Conservation (phyloP, 108 stramenopile species). For the Heterococcus sp. region DNA sequence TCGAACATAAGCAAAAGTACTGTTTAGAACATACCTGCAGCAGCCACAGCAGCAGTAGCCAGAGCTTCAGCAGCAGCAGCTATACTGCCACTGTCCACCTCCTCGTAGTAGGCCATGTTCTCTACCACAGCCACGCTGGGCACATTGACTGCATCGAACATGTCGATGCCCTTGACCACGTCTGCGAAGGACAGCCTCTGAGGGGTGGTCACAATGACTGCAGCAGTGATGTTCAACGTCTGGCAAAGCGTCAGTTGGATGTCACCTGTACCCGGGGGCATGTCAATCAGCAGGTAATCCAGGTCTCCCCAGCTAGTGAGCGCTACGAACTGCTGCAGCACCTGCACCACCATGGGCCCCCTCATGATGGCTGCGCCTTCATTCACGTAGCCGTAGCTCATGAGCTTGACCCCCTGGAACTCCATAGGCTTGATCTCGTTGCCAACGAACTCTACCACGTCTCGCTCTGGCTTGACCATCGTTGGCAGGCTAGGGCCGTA, state of each 20-base stretch:
- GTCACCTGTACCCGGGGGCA: conserved; percentile 98
- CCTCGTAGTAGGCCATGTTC: conserved; percentile 79
- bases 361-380: conserved; percentile 60
- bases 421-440: too few relatives aligned
- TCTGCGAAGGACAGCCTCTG: conserved; percentile 88
- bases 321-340: conserved; percentile 85
- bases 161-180: conserved; percentile 90
- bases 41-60: not conserved
- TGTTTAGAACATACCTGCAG: not conserved
- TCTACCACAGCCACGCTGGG: conserved; percentile 91
- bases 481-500: too few relatives aligned
- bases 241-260: conserved; percentile 88
- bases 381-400: conserved; percentile 61
- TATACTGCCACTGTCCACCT: conserved; percentile 43
- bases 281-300: conserved; percentile 91
- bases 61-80: not conserved
- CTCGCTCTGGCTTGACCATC: too few relatives aligned
- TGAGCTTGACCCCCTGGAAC: conserved; percentile 54
- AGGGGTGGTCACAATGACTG: conserved; percentile 97
- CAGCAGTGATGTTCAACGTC: conserved; percentile 81
- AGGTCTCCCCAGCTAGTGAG: conserved; percentile 98
- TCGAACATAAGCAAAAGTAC: not conserved
- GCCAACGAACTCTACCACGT: too few relatives aligned
- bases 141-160: conserved; percentile 90
- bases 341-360: conserved; percentile 68